These are phyloP conservation scores for Datura wrightii DNA, from an alignment of 257 asterid species.

Conservation along the genomic window DNA sequence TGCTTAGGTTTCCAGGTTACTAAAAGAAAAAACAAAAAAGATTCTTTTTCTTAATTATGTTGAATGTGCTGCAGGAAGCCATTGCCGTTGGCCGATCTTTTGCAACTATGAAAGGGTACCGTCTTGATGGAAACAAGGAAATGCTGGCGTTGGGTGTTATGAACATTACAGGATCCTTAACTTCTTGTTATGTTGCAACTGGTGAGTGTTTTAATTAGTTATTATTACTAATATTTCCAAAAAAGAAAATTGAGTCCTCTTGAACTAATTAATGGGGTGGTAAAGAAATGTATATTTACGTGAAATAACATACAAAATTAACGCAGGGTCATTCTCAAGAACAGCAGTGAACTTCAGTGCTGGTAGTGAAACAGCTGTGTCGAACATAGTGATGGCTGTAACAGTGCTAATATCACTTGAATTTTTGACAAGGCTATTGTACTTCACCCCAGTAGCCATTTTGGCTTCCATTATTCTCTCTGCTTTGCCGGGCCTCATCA, in stretches of 20 bases:
- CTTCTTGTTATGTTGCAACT: conserved; percentile 57
- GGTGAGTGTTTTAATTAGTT: conserved; percentile 36
- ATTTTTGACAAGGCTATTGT: conserved; percentile 46
- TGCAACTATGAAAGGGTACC: conserved; percentile 49
- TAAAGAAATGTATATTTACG: no score
- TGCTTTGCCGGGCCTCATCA: conserved; percentile 54
- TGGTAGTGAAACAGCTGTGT: conserved; percentile 73
- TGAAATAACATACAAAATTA: no score
- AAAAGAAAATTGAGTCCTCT: no score
- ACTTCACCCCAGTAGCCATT: conserved; percentile 50
- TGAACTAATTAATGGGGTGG: no score
- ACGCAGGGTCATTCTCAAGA: conserved; percentile 74
- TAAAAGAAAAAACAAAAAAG: no score
- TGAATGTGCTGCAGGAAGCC: conserved; percentile 45
- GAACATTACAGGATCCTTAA: conserved; percentile 53
- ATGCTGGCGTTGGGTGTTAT: conserved; percentile 54
- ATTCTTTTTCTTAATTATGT: not conserved
- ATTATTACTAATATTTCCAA: not conserved
- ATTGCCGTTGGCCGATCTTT: conserved; percentile 57
- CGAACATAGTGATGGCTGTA: conserved; percentile 65
- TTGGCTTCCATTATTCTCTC: conserved; percentile 50
- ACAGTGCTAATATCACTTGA: conserved; percentile 44
- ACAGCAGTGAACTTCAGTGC: conserved; percentile 80
- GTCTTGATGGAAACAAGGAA: conserved; percentile 57
- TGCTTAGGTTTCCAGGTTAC: not conserved